phyloP scores from a whole-genome alignment of 495 filamentous ascomycete genomes.

The Neurospora sp. region DNA sequence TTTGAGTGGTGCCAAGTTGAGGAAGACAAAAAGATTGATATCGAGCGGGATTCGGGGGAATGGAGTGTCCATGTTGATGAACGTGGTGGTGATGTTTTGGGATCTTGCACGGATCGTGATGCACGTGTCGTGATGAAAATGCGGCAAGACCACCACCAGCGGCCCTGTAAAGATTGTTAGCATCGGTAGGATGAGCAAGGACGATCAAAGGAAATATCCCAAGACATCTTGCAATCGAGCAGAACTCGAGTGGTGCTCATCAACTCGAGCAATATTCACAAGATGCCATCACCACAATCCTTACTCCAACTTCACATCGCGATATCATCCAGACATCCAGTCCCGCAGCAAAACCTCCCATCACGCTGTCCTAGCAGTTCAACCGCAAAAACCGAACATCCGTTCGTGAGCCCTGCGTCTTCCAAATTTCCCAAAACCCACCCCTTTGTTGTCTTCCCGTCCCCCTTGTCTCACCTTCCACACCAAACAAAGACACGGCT shows the following conservation, averaged over 20 bases:
- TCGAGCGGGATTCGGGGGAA: neutral
- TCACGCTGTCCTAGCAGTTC: neutral
- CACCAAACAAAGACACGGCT: neutral
- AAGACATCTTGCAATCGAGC: neutral
- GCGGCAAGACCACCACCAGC: neutral
- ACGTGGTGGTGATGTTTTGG: neutral
- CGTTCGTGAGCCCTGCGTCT: neutral
- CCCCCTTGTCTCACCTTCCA: neutral
- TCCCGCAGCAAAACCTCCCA: neutral
- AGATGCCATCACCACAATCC: neutral
- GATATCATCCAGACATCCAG: neutral
- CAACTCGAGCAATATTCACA: neutral
- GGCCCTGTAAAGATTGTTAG: neutral
- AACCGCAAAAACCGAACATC: neutral
- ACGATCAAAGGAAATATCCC: neutral
- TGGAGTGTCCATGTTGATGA: neutral
- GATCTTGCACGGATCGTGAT: neutral
- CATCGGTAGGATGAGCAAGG: neutral
- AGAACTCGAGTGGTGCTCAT: neutral
- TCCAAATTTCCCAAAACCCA: neutral
- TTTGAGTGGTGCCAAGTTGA: neutral
- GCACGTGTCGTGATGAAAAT: neutral
- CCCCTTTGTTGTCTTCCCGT: neutral
- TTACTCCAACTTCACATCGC: neutral
- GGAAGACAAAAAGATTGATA: neutral